Evolutionary conservation across 805 yeast genomes (phyloP), one percentile per base, ranked within the genome.

Genomic region (Candida peoriensis): DNA sequence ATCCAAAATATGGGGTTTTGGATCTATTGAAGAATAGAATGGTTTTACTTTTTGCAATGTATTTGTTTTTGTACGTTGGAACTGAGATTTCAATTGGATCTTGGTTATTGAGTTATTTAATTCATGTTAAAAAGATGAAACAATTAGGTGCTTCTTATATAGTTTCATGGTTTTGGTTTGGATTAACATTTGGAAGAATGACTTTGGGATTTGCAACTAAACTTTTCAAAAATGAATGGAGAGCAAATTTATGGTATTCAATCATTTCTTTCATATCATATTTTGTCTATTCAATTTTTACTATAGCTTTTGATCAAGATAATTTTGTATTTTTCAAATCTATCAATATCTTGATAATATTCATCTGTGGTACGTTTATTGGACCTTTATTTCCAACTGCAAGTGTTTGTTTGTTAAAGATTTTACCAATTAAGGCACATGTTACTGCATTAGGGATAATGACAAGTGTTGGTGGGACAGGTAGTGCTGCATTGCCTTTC

Each of bases 401-500:
- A 0, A 76, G 82, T 33, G 73, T 81, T 11, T 71, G 80, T 8
- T 68, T 86, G 2, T 57, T 82, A 30, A 74, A 76, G 36, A 61
- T 76, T 2, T 54, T 86, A 28, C 95, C 95, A 1, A 57, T 61
- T 19, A 67, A 65, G 26, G 59, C 71, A 34, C 82, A 81, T 34
- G 72, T 82, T 8, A 58, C 75, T 13, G 89, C 87, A 2, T 69
- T 86, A 8, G 89, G 95, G 1, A 64, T 82, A 35, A 74, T 81
- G 15, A 78, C 88, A 37, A 88, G 93, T 0, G 53, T 84, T 40
- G 95, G 94, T 6, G 89, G 93, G 4, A 75, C 80, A 12, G 95
- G 95, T 2, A 83, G 82, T n/a, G 90, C 94, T 0, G 67, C 74
- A 0, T 42, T 84, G 6, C 93, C 94, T 1, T 81, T 76, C 42